Percentiles rank a stretch among this genome's conserved stretches.
These are phyloP conservation scores for Phytophthora crassamura DNA, from an alignment of 352 stramenopile genomes.

Conservation along the genomic window DNA sequence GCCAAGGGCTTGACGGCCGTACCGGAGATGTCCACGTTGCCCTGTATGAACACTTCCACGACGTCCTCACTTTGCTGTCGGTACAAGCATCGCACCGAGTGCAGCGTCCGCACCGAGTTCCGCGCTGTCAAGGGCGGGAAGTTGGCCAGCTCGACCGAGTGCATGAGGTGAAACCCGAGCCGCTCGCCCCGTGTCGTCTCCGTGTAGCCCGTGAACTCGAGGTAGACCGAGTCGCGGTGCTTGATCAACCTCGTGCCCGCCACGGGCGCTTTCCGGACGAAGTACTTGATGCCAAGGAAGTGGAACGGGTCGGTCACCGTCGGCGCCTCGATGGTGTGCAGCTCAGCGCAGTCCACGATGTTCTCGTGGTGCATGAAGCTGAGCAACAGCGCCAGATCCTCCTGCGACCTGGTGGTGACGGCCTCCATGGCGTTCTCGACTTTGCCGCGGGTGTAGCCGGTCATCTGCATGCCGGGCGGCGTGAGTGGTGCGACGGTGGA, in stretches of 20 bases:
- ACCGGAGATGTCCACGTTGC: slow-evolving; percentile 33
- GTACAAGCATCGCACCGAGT: slow-evolving; percentile 49
- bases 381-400: slow-evolving; percentile 44
- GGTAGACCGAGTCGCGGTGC: slow-evolving; percentile 35
- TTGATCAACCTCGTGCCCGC: slow-evolving; percentile 21
- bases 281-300: slow-evolving; percentile 43
- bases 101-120: slow-evolving; percentile 15
- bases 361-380: slow-evolving; percentile 31
- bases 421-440: slow-evolving; percentile 58
- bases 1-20: slow-evolving; percentile 24
- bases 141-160: slow-evolving; percentile 44
- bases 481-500: slow-evolving; percentile 13
- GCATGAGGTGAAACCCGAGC: slow-evolving; percentile 52
- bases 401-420: slow-evolving; percentile 36
- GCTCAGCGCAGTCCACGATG: slow-evolving; percentile 33
- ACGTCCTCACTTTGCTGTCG: slow-evolving; percentile 53
- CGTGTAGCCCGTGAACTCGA: slow-evolving; percentile 40
- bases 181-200: slow-evolving; percentile 35
- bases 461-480: slow-evolving; percentile 34
- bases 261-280: slow-evolving; percentile 6
- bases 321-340: slow-evolving; percentile 31
- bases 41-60: slow-evolving; percentile 61
- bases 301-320: slow-evolving; percentile 41
- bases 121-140: slow-evolving; percentile 23
- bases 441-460: slow-evolving; percentile 39